Base-by-base conservation (phyloP, 495 filamentous ascomycete species). In the Aspergillus nanangensis region DNA sequence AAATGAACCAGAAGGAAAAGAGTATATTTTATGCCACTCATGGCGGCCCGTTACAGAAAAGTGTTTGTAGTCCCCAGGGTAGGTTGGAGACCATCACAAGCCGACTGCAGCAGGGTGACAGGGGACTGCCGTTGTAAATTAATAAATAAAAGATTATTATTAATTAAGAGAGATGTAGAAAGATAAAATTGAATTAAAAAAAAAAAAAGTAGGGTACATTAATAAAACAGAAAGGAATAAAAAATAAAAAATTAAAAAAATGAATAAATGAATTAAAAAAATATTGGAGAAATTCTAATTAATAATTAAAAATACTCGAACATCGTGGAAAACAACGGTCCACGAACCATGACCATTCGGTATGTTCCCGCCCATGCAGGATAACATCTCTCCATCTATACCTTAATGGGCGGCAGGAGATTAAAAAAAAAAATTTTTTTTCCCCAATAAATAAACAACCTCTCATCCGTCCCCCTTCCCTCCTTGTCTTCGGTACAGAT, bases 61-160 rank as follows among this genome's bases (percentile, higher is more conserved):
- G 51, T 48, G 46, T 42, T 42, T 48, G 46, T 38, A 17, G 18
- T 22, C 15, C 36, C 32, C 34, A 44, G 43, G 44, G 45, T 27
- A 38, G 47, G 43, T 49, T 48, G 35, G 37, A 39, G 44, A 13
- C 45, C 55, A 48, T 58, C 55, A 55, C 55, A 54, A 55, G 50
- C 47, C 46, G 53, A 50, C 42, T 47, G 48, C 38, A 51, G 35
- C 38, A 41, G 38, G 38, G 48, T 58, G 48, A 52, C 48, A 53
- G 45, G 48, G 48, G 44, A 50, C 25, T 29, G 25, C 25, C 5
- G 25, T 7, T 29, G 25, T 11, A 11, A 29, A 29, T 29, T 7
- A 29, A 29, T 29, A 11, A 29, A 29, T 15, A 18, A 35, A 20
- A 33, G 10, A 34, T 21, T 35, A 36, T 31, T 27, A 29, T 8